A percentile compares a stretch with the other conserved stretches of the same genome.
phyloP scores from a whole-genome alignment of 23 red algal genomes.

The Gracilaria caudata region DNA sequence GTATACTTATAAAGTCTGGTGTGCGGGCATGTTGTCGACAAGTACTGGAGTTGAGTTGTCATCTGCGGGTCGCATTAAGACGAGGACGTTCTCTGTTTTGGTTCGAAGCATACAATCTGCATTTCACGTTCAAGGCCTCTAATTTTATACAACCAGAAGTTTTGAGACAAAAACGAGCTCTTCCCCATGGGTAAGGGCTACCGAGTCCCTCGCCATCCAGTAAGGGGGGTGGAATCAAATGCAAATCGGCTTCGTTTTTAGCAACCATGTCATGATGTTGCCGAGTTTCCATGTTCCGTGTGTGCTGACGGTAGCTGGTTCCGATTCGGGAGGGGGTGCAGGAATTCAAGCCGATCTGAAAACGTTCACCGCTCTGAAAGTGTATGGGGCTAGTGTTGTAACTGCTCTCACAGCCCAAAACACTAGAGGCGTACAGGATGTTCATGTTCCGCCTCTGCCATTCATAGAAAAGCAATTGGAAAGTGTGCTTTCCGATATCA shows the following conservation, averaged over 20 bases:
- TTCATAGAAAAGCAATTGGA: slow-evolving; percentile 79
- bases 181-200: too few species aligned
- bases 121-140: neutral
- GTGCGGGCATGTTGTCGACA: too few species aligned
- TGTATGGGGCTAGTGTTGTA: slow-evolving; percentile 90
- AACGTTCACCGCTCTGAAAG: slow-evolving; percentile 85
- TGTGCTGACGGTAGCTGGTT: slow-evolving; percentile 88
- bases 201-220: too few species aligned
- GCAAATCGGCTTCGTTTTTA: neutral
- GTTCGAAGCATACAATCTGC: neutral
- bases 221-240: neutral
- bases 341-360: slow-evolving; percentile 99
- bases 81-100: neutral
- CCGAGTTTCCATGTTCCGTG: slow-evolving; percentile 25
- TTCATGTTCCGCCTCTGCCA: slow-evolving; percentile 55
- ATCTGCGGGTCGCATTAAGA: neutral
- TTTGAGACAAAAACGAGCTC: slow-evolving; percentile 1
- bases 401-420: slow-evolving; percentile 99
- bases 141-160: neutral
- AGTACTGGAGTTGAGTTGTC: neutral
- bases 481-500: slow-evolving; percentile 84
- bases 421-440: slow-evolving; percentile 79
- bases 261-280: neutral
- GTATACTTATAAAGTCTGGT: too few species aligned
- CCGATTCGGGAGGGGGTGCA: slow-evolving; percentile 94